Base-by-base conservation (phyloP, 2,329 filamentous ascomycete species). In the Fusarium kyushuense region DNA sequence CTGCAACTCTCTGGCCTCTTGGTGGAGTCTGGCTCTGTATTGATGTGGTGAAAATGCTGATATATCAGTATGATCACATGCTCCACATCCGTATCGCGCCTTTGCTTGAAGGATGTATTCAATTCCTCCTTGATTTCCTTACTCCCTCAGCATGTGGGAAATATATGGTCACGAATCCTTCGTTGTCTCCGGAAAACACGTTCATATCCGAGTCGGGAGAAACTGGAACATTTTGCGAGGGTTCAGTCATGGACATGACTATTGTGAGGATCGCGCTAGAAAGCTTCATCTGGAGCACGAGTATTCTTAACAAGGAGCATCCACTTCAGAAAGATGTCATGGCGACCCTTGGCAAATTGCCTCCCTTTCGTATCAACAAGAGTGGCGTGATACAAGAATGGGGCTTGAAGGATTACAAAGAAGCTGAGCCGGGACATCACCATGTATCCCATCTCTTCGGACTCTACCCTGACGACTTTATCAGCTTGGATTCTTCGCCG, bases 381-480 rank as follows among this genome's bases (percentile, higher is more conserved):
- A 40, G 64, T 12, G 63, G 71, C 3, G 42, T 74, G 13, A 76
- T 83, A 13, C 79, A 81, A 25, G 81, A 83, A 72, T 83, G 80
- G 80, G 74, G 73, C 0, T 9, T 73, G 12, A 69, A 76, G 16
- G 73, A 83, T 9, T 78, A 80, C 41, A 63, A 71, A 12, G 81
- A 78, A 61, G 74, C 77, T 5, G 84, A 85, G 47, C 82, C 80
- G 0, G 83, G 83, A 0, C 84, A 86, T 60, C 79, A 84, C 1
- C 84, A 86, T 49, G 78, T 85, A 6, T 85, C 82, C 0, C 84
- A 84, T 58, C 76, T 86, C 1, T 85, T 81, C 62, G 83, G 79
- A 1, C 76, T 86, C 4, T 82, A 82, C 53, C 84, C 84, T 0
- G 82, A 82, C 1, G 76, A 71, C 1, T 52, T 60, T 2, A 73